Conservation (phyloP, 2,329 filamentous ascomycete genomes). For the Trichoderma aggressivum region DNA sequence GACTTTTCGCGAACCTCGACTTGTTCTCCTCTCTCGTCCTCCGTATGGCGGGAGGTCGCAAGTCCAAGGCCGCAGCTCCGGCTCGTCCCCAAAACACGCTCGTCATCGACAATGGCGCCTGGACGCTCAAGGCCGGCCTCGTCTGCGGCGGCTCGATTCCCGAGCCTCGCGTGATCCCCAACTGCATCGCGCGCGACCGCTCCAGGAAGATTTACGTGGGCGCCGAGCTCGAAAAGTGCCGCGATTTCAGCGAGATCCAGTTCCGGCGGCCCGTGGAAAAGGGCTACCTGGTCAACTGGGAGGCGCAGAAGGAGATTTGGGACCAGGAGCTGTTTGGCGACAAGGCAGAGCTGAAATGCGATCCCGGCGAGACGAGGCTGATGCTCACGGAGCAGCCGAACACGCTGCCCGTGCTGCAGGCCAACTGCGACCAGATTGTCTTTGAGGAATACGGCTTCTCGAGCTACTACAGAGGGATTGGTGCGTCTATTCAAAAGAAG, state of each 20-base stretch:
- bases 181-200: constrained; percentile 82
- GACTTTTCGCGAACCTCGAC: constrained; percentile 1
- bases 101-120: constrained; percentile 89
- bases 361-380: constrained; percentile 78
- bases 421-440: constrained; percentile 91
- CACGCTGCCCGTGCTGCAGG: constrained; percentile 73
- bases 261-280: constrained; percentile 91
- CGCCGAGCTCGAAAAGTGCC: constrained; percentile 72
- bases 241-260: constrained; percentile 82
- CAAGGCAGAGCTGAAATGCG: constrained; percentile 63
- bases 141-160: constrained; percentile 47
- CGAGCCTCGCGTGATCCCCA: constrained; percentile 72
- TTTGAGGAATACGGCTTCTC: constrained; percentile 97
- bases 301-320: constrained; percentile 93
- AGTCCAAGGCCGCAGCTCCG: constrained; percentile 50
- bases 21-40: neutral
- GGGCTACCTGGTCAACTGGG: constrained; percentile 95
- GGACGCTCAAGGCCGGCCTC: constrained; percentile 87
- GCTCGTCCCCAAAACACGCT: constrained; percentile 65
- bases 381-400: constrained; percentile 85
- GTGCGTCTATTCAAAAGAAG: constrained; percentile 37
- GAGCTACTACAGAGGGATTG: constrained; percentile 74
- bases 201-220: constrained; percentile 76
- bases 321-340: constrained; percentile 78
- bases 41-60: constrained; percentile 46